A percentile compares a stretch with the other conserved stretches of the same genome.
Conservation (phyloP, 768 basidiomycete genomes). For the Roridomyces roridus region DNA sequence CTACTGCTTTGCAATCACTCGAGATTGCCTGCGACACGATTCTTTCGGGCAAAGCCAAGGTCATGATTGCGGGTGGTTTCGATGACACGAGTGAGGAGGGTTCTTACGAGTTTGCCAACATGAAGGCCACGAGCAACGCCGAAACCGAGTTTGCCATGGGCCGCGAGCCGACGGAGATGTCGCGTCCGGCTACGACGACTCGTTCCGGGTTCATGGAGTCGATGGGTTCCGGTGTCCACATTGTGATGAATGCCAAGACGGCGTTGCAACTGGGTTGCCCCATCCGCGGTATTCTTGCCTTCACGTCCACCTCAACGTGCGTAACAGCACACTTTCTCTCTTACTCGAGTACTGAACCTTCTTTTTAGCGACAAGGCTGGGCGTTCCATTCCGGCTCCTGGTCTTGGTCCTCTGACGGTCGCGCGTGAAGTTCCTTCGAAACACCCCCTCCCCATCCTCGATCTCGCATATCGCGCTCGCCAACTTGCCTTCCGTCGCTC, state of each 20-base stretch:
- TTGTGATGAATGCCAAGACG: constrained; percentile 96
- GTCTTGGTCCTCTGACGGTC: constrained; percentile 88
- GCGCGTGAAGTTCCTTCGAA: constrained; percentile 86
- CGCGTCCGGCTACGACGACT: constrained; percentile 94
- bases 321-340: constrained; percentile 33
- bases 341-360: constrained; percentile 6
- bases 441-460: constrained; percentile 80
- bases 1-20: constrained; percentile 95
- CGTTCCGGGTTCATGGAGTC: constrained; percentile 99
- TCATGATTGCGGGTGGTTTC: constrained; percentile 99
- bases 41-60: constrained; percentile 94
- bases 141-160: constrained; percentile 99
- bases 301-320: constrained; percentile 95
- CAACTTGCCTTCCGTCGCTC: constrained; percentile 95
- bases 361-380: constrained; percentile 91
- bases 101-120: constrained; percentile 98
- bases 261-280: constrained; percentile 94
- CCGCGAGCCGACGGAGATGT: constrained; percentile 99
- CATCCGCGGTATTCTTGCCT: constrained; percentile 92
- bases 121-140: constrained; percentile 98
- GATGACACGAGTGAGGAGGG: constrained; percentile 99
- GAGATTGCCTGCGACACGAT: constrained; percentile 99
- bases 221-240: constrained; percentile 95
- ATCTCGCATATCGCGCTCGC: constrained; percentile 87
- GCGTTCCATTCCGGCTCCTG: constrained; percentile 96